phyloP scores from a whole-genome alignment of 148 eudicot genomes.

The Cornus suecica region DNA sequence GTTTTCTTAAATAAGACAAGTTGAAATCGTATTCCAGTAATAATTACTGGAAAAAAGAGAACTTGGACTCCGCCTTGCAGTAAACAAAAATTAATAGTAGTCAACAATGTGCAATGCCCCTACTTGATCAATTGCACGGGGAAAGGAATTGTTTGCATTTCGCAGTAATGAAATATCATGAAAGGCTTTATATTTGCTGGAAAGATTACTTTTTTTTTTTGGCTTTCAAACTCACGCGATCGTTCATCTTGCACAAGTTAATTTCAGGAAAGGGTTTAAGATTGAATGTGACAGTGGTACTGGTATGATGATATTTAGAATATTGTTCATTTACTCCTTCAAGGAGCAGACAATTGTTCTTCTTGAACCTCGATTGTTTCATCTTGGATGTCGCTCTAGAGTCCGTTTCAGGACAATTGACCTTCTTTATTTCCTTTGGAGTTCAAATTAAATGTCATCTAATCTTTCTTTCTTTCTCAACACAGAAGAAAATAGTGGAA shows the following conservation, averaged over 20 bases:
- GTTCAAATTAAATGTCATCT: background rate
- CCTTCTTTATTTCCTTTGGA: background rate
- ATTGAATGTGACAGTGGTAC: background rate
- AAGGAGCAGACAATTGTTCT: background rate
- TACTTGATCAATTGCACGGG: no score
- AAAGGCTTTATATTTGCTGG: no score
- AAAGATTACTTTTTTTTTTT: no score
- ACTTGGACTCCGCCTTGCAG: no score
- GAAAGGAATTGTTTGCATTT: no score
- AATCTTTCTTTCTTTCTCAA: slow-evolving; percentile 6
- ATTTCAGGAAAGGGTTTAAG: background rate
- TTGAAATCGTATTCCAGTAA: no score
- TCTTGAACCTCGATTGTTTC: background rate
- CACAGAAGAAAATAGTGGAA: slow-evolving; percentile 39
- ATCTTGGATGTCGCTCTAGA: background rate
- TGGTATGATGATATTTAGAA: background rate
- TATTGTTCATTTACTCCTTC: background rate
- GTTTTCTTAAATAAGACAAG: no score
- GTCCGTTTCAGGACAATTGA: background rate
- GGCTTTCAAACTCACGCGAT: no score
- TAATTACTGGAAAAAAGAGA: no score
- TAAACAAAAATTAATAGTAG: no score
- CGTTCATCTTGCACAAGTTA: background rate
- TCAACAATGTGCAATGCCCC: no score
- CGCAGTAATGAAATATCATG: no score